Percentiles rank a stretch among this genome's conserved stretches.
Evolutionary conservation across 2,329 filamentous ascomycete genomes (phyloP).

Genomic region (Ilyonectria destructans): DNA sequence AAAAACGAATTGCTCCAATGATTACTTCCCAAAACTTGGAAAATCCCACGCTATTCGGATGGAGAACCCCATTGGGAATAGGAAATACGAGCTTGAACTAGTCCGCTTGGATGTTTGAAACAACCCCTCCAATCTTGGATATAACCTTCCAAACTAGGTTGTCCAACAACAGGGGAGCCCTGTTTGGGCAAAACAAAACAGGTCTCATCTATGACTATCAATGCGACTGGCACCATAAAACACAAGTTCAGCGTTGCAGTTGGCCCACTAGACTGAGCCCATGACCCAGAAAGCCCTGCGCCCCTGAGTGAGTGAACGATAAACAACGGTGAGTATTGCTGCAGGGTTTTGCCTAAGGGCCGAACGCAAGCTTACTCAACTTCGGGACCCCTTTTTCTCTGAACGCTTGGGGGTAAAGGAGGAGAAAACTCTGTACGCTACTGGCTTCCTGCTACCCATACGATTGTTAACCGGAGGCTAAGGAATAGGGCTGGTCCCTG

Average conservation of each 20-base stretch:
- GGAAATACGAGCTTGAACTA: background rate
- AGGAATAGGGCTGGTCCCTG: no score
- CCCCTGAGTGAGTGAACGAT: background rate
- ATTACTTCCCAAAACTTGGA: background rate
- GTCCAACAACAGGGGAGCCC: background rate
- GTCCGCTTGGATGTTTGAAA: background rate
- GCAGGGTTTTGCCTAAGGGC: no score
- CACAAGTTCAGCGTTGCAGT: background rate
- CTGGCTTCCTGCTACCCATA: no score
- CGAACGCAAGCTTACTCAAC: no score
- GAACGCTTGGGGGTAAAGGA: no score
- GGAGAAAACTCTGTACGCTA: no score
- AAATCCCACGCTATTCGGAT: background rate
- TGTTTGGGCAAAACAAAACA: background rate
- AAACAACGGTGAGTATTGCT: background rate
- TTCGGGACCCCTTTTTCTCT: no score
- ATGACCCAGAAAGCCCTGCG: background rate
- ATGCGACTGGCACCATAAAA: background rate
- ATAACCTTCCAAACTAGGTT: background rate
- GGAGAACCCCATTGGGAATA: background rate
- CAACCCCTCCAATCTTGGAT: background rate
- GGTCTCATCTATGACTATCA: background rate
- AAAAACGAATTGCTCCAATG: background rate
- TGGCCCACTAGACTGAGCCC: background rate
- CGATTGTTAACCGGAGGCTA: no score